Evolutionary conservation across 176 grass and related monocot species (phyloP), one percentile per base, ranked within the genome.

Genomic region (Zizania latifolia): DNA sequence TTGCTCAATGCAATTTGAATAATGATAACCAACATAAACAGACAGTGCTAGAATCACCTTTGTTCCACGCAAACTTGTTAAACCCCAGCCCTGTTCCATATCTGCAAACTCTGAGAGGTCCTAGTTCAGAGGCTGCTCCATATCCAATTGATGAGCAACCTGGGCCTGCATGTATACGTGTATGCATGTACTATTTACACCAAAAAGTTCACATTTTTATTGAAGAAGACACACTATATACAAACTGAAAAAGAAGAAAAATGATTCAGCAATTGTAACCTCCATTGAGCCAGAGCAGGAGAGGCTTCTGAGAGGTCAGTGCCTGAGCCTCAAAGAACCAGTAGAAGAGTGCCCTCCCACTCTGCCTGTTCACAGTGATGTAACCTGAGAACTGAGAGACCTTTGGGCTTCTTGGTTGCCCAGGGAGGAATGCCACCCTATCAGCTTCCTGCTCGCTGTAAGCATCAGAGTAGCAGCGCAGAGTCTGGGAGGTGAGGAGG

Each of bases 211-310:
- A 22, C 2, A 51, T 58, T 70, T n/a, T 44, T 36, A 12, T 10
- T 26, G 10, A 36, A 66, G 1, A 43, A 33, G 43, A 19, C 38
- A 39, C 21, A 16, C 38, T n/a, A 35, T n/a, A 17, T 62, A 44
- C 4, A 13, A 65, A 35, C 27, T 12, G 14, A 6, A 46, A 6
- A 8, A 53, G 48, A 22, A 61, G 17, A n/a, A 13, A 17, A 73
- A 4, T 9, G 23, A 63, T 9, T 54, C 45, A 62, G 45, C 44
- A 5, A 16, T 53, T 22, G 17, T 5, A 40, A 92, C 90, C 93
- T 93, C 93, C 90, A 65, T 97, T 97, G 87, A 97, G 90, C 93
- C 93, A 90, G 72, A 97, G 88, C 45, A 97, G 90, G 77, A 97
- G 81, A 64, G 93, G 93, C 37, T 86, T 90, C 19, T 86, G 2